Evolutionary conservation across 2,329 filamentous ascomycete species (phyloP).

Genomic region (Pochonia chlamydosporia): DNA sequence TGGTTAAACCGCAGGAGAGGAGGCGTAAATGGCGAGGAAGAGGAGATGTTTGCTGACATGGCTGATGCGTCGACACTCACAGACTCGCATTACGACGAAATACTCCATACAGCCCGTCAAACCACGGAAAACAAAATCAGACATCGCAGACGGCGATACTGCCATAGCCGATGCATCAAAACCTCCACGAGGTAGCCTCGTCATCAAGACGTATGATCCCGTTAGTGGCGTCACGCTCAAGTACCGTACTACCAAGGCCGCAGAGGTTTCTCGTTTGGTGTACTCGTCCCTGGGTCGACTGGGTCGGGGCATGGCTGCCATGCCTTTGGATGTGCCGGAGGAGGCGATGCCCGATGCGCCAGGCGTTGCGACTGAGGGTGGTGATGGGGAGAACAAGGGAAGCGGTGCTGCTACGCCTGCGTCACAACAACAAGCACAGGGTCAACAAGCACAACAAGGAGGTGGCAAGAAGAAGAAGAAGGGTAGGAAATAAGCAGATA

Average conservation of each 20-base stretch:
- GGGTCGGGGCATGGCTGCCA: slow-evolving; percentile 61
- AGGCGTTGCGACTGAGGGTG: slow-evolving; percentile 8
- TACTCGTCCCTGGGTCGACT: slow-evolving; percentile 64
- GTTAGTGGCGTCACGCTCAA: slow-evolving; percentile 76
- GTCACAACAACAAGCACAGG: slow-evolving; percentile 9
- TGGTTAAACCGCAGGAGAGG: no score
- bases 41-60: no score
- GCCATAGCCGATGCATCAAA: slow-evolving; percentile 25
- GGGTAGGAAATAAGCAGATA: slow-evolving; percentile 65
- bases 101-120: slow-evolving; percentile 63
- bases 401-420: slow-evolving; percentile 20
- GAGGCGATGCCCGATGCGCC: slow-evolving; percentile 37
- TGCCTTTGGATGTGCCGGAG: slow-evolving; percentile 36
- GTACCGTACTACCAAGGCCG: slow-evolving; percentile 85
- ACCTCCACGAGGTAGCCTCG: slow-evolving; percentile 62
- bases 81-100: slow-evolving; percentile 90
- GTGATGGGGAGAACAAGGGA: slow-evolving; percentile 22
- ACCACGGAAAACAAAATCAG: slow-evolving; percentile 19
- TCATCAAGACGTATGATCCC: slow-evolving; percentile 86
- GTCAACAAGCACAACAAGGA: slow-evolving; percentile 20
- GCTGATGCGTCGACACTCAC: slow-evolving; percentile 8
- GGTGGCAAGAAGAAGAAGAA: slow-evolving; percentile 65
- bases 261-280: slow-evolving; percentile 81
- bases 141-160: slow-evolving; percentile 13
- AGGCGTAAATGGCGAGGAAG: no score